Conservation (phyloP, 805 yeast species). For the Kodamaea sagamina region DNA sequence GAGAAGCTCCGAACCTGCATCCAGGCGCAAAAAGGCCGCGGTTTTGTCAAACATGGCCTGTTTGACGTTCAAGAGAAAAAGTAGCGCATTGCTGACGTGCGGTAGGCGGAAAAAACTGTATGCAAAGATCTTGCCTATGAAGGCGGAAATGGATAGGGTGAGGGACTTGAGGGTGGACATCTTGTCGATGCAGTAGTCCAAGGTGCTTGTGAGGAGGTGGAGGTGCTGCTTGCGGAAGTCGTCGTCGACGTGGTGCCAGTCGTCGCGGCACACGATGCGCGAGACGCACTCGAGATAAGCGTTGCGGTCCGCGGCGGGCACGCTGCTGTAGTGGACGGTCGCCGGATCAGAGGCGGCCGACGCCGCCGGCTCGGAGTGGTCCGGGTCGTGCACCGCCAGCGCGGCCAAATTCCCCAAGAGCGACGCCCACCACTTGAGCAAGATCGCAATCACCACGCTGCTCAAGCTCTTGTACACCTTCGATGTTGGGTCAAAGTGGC, state of each 20-base stretch:
- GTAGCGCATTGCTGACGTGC: constrained; percentile 54
- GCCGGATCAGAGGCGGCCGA: too few relatives aligned
- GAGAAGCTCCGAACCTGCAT: constrained; percentile 3
- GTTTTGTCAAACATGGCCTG: constrained; percentile 40
- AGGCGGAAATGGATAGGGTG: constrained; percentile 60
- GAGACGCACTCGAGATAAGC: constrained; percentile 59
- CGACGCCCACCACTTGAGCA: constrained; percentile 58
- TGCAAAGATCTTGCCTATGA: constrained; percentile 71
- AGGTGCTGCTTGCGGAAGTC: constrained; percentile 30
- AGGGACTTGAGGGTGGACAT: constrained; percentile 49
- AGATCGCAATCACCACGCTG: constrained; percentile 32
- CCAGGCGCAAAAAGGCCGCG: constrained; percentile 7
- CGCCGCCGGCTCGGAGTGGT: too few relatives aligned
- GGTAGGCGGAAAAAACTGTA: constrained; percentile 58
- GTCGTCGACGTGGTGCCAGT: constrained; percentile 42
- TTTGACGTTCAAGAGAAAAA: constrained; percentile 59
- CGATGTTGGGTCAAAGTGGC: constrained; percentile 20
- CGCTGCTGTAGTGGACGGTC: constrained; percentile 20
- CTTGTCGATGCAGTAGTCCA: constrained; percentile 52
- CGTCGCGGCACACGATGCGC: constrained; percentile 47
- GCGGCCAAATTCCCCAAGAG: constrained; percentile 31
- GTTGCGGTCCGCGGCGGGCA: constrained; percentile 49
- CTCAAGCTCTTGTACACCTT: constrained; percentile 35
- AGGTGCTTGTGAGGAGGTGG: constrained; percentile 49
- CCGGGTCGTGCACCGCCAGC: too few relatives aligned